phyloP scores from a whole-genome alignment of 202 grass and related monocot species.

The Bolboschoenoplectus hybrid region DNA sequence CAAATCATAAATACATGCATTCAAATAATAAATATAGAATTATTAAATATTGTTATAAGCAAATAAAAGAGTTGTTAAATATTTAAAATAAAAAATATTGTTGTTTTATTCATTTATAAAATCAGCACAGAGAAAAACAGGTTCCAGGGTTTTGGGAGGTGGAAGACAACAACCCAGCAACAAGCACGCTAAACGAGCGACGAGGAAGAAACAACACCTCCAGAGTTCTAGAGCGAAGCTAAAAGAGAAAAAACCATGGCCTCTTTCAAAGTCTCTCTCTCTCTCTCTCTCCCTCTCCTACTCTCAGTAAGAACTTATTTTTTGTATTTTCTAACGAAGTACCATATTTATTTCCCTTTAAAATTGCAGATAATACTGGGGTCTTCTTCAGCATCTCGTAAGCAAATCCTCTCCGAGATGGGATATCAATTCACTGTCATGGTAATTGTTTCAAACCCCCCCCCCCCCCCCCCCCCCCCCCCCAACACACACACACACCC shows the following conservation, averaged over 20 bases:
- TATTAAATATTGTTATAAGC: no score
- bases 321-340: neutral
- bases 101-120: no score
- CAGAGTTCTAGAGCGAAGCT: neutral
- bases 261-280: constrained; percentile 37
- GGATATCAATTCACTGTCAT: constrained; percentile 86
- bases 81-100: no score
- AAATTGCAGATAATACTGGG: constrained; percentile 76
- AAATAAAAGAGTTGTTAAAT: no score
- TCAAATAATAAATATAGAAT: no score
- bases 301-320: neutral
- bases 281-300: constrained; percentile 9
- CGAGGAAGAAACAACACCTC: neutral
- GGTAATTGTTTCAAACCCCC: constrained; percentile 25
- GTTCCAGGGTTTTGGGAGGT: neutral
- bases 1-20: no score
- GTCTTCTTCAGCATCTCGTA: constrained; percentile 84
- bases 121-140: no score
- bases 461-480: neutral
- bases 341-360: neutral
- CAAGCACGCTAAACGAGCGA: neutral
- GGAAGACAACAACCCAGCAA: neutral
- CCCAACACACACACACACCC: neutral
- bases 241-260: constrained; percentile 8
- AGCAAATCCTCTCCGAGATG: constrained; percentile 91